These are phyloP conservation scores for Hordeum marinum DNA, from an alignment of 176 grass and related monocot species.

Conservation along the genomic window DNA sequence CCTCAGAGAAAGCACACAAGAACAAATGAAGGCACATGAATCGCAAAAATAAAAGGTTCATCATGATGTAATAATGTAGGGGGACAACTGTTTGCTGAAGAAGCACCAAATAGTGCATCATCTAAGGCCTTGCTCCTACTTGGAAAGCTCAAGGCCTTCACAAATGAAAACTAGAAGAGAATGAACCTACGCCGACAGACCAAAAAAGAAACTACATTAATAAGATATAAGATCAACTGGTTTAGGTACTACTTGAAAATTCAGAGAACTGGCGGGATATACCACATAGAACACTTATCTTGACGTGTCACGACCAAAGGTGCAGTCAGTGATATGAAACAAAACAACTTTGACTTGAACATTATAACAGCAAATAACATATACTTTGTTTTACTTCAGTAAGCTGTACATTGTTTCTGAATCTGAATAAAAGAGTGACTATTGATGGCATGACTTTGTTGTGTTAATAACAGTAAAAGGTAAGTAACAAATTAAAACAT, in stretches of 20 bases:
- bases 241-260: neutral
- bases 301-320: neutral
- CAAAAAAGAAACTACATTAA: neutral
- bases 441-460: neutral
- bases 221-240: neutral
- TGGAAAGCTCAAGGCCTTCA: neutral
- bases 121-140: neutral
- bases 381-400: neutral
- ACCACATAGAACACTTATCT: neutral
- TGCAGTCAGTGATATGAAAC: neutral
- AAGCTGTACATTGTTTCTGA: neutral
- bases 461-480: neutral
- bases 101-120: neutral
- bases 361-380: neutral
- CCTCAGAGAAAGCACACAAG: neutral
- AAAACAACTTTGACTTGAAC: neutral
- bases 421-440: neutral
- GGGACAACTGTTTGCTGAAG: neutral
- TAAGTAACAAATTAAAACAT: too few species aligned
- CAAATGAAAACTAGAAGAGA: neutral
- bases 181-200: neutral
- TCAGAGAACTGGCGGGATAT: neutral
- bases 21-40: neutral
- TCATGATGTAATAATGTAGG: neutral
- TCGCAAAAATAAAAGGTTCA: neutral